Percentiles rank a stretch among this genome's conserved stretches.
Evolutionary conservation across 441 rosid species (phyloP).

Genomic region (Pelargonium myrrhifolium): DNA sequence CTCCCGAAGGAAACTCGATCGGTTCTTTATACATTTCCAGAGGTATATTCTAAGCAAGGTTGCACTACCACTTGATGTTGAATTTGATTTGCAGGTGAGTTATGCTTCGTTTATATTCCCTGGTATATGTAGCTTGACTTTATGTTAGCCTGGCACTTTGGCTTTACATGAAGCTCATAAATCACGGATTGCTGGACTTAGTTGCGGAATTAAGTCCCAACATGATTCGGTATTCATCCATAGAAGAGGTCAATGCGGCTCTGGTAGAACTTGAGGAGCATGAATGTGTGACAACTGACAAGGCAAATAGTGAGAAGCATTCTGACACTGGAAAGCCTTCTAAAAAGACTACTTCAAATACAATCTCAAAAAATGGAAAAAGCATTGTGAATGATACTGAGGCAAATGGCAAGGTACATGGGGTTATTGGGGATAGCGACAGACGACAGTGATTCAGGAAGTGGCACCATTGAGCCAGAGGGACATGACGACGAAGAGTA

Average conservation of each 20-base stretch:
- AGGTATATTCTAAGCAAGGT: constrained; percentile 87
- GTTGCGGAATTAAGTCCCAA: constrained; percentile 84
- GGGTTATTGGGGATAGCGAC: constrained; percentile 51
- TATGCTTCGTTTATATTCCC: not conserved
- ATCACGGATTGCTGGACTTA: constrained; percentile 55
- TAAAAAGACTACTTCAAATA: constrained; percentile 29
- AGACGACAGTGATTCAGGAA: constrained; percentile 80
- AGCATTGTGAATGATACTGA: constrained; percentile 38
- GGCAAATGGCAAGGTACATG: constrained; percentile 65
- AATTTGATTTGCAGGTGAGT: constrained; percentile 85
- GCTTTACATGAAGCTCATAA: not conserved
- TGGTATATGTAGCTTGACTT: not conserved
- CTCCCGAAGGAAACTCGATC: constrained; percentile 91
- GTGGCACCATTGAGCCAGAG: constrained; percentile 56
- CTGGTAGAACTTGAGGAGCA: constrained; percentile 72
- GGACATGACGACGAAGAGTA: constrained; percentile 66
- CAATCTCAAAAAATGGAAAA: constrained; percentile 44
- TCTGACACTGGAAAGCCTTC: constrained; percentile 54
- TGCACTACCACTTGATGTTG: constrained; percentile 73
- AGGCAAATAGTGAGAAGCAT: constrained; percentile 49
- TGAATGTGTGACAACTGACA: constrained; percentile 53
- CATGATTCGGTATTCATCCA: constrained; percentile 62
- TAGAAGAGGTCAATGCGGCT: constrained; percentile 82
- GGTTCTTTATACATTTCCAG: constrained; percentile 87
- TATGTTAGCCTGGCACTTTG: no score